These are phyloP conservation scores for Polytrichum commune DNA, from an alignment of 225 moss, liverwort and hornwort genomes.

Conservation along the genomic window DNA sequence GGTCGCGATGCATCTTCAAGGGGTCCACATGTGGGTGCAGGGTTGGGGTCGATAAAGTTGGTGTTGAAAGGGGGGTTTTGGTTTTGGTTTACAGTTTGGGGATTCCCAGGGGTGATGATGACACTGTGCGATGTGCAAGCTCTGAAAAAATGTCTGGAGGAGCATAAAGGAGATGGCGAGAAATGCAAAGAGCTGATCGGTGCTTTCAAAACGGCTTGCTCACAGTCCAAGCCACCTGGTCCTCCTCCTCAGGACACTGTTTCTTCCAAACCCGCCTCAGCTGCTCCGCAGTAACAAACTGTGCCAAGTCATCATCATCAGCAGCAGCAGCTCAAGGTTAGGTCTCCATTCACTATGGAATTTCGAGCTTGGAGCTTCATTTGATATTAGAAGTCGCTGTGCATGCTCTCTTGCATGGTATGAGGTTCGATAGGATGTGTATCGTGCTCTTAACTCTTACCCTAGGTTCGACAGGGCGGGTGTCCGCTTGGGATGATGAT, in stretches of 20 bases:
- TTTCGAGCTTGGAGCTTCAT: not conserved
- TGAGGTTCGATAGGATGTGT: too few relatives aligned
- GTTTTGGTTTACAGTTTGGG: too few relatives aligned
- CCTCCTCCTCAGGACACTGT: not conserved
- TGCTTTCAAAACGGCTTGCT: conserved; percentile 30
- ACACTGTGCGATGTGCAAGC: conserved; percentile 54
- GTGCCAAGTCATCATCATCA: too few relatives aligned
- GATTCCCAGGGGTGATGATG: conserved; percentile 28
- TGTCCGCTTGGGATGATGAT: too few relatives aligned
- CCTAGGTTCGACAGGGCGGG: too few relatives aligned
- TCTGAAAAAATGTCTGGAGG: conserved; percentile 52
- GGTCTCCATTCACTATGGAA: not conserved
- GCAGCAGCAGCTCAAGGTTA: not conserved
- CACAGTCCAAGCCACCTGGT: not conserved
- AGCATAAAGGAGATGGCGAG: conserved; percentile 32
- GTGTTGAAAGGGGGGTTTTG: too few relatives aligned
- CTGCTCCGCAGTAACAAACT: not conserved
- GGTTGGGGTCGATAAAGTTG: too few relatives aligned
- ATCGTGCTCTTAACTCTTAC: too few relatives aligned
- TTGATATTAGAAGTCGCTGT: not conserved
- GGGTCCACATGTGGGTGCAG: too few relatives aligned
- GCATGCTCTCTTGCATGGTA: too few relatives aligned
- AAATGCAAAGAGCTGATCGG: conserved; percentile 39
- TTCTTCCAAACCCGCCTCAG: not conserved
- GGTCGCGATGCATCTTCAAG: too few relatives aligned